Percentiles rank a stretch among this genome's conserved stretches.
Evolutionary conservation across 306 rosid species (phyloP).

Genomic region (Begonia masoniana): DNA sequence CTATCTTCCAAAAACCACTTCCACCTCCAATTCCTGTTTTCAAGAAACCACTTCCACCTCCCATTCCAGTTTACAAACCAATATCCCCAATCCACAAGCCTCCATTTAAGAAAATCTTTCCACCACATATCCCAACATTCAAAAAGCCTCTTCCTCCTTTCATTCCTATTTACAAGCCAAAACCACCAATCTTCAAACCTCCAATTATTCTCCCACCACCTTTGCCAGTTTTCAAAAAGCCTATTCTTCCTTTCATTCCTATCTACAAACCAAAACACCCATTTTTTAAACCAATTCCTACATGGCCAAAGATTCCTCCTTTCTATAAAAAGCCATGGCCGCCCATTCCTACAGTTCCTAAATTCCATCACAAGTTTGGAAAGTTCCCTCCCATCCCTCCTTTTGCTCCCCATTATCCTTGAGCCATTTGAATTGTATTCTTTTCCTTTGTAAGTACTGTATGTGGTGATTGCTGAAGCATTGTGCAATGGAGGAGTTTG

Average conservation of each 20-base stretch:
- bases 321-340: constrained; percentile 6
- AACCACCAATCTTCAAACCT: constrained; percentile 6
- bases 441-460: too few relatives aligned
- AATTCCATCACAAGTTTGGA: constrained; percentile 37
- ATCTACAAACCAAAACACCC: constrained; percentile 21
- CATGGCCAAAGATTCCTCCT: constrained; percentile 21
- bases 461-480: too few relatives aligned
- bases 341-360: constrained; percentile 15
- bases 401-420: constrained; percentile 18
- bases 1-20: constrained; percentile 10
- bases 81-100: constrained; percentile 2
- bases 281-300: neutral
- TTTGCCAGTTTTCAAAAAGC: constrained; percentile 5
- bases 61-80: neutral
- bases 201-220: constrained; percentile 10
- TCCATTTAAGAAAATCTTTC: neutral
- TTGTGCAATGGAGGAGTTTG: too few relatives aligned
- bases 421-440: neutral
- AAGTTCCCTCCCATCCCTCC: constrained; percentile 29
- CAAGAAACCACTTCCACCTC: constrained; percentile 7
- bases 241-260: constrained; percentile 16
- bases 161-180: neutral
- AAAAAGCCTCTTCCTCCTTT: constrained; percentile 21
- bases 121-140: constrained; percentile 3
- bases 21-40: constrained; percentile 18